A percentile compares a stretch with the other conserved stretches of the same genome.
Evolutionary conservation across 805 yeast species (phyloP).

Genomic region (Tetrapisispora phaffii): DNA sequence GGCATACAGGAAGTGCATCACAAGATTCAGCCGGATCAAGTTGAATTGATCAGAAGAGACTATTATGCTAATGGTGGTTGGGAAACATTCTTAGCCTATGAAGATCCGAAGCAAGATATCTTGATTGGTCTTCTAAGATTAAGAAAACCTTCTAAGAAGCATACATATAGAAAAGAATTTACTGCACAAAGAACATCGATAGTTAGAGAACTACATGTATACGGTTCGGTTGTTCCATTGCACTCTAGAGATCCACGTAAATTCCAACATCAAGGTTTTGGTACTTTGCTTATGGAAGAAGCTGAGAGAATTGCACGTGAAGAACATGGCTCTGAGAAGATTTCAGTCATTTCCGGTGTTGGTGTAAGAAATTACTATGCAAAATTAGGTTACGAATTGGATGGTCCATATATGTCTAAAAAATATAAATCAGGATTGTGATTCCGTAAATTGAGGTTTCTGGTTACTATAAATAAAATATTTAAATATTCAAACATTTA

Average conservation of each 20-base stretch:
- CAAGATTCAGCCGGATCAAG: slow-evolving; percentile 93
- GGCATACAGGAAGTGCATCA: slow-evolving; percentile 98
- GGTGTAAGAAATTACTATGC: slow-evolving; percentile 96
- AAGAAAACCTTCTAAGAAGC: slow-evolving; percentile 78
- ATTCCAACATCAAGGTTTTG: slow-evolving; percentile 98
- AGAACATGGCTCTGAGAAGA: slow-evolving; percentile 87
- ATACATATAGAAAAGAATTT: slow-evolving; percentile 86
- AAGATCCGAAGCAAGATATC: slow-evolving; percentile 94
- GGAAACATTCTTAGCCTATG: slow-evolving; percentile 94
- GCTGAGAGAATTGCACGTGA: slow-evolving; percentile 92
- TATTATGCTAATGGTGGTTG: slow-evolving; percentile 97
- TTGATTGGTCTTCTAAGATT: slow-evolving; percentile 82
- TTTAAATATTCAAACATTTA: neutral
- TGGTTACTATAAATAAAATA: neutral
- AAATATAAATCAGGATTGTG: slow-evolving; percentile 10
- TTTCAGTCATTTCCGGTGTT: slow-evolving; percentile 92
- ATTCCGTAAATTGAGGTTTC: neutral
- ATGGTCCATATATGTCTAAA: slow-evolving; percentile 98
- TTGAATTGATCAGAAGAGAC: slow-evolving; percentile 88
- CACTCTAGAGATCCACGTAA: slow-evolving; percentile 95
- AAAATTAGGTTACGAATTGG: slow-evolving; percentile 80
- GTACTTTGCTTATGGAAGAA: slow-evolving; percentile 94
- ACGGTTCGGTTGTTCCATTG: slow-evolving; percentile 93
- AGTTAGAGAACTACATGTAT: slow-evolving; percentile 94
- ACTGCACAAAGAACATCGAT: slow-evolving; percentile 76